Base-by-base conservation (phyloP, 2,329 filamentous ascomycete genomes). In the Delphinella strobiligena region DNA sequence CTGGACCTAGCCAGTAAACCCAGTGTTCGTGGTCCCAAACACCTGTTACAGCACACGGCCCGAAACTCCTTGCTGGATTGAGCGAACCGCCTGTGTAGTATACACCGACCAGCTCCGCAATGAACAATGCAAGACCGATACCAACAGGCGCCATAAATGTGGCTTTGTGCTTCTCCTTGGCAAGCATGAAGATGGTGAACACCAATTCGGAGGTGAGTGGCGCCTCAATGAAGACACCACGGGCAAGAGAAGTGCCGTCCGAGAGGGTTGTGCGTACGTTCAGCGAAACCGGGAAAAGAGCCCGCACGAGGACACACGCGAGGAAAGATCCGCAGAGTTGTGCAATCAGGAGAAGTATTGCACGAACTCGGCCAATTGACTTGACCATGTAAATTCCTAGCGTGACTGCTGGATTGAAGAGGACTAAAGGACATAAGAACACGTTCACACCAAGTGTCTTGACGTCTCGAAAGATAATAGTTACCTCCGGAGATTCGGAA, bases 121-220 rank as follows among this genome's bases (percentile, higher is more conserved):
- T 69, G 55, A 86, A 85, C 38, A 86, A 68, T 0, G 80, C 67
- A 2, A 84, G 59, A 1, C 82, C 82, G 47, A 87, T 83, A 10
- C 78, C 80, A 3, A 86, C 61, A 0, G 82, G 81, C 0, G 81
- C 81, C 1, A 85, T 61, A 52, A 71, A 83, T 0, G 81, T 86
- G 2, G 75, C 74, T 33, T 78, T 76, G 56, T 85, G 80, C 61
- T 86, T 85, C 54, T 84, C 79, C 3, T 75, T 74, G 0, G 79
- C 80, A 33, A 84, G 66, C 72, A 84, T 80, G 55, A 78, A 73
- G 19, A 82, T 73, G 2, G 76, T 71, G 38, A 82, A 64, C 5
- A 80, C 69, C 8, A 82, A 63, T 52, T 79, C 68, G 0, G 74
- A 63, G 0, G 78, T 82, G 29, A 80, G 63, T 49, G 81, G 77